Conservation (phyloP, 2,329 filamentous ascomycete genomes). For the Thyridium curvatum region DNA sequence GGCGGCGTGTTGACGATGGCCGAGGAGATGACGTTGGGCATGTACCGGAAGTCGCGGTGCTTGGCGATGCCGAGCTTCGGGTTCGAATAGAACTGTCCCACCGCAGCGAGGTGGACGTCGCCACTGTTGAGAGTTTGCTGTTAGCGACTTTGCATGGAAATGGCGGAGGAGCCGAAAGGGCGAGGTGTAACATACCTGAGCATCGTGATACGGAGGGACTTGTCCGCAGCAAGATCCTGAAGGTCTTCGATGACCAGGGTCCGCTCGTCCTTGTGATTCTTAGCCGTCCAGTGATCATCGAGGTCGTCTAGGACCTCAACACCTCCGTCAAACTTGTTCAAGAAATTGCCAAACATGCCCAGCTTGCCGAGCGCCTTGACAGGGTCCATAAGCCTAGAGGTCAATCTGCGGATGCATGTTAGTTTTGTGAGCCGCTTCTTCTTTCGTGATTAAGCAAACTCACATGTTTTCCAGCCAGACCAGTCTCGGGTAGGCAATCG, state of each 20-base stretch:
- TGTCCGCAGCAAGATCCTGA: slow-evolving; percentile 87
- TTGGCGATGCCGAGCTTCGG: slow-evolving; percentile 74
- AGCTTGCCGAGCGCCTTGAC: slow-evolving; percentile 82
- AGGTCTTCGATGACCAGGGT: slow-evolving; percentile 83
- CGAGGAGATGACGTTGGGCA: slow-evolving; percentile 91
- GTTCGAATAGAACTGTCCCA: slow-evolving; percentile 94
- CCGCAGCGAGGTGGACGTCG: slow-evolving; percentile 86
- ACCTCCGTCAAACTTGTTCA: slow-evolving; percentile 87
- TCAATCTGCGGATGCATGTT: slow-evolving; percentile 48
- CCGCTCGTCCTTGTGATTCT: slow-evolving; percentile 86
- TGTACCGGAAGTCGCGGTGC: slow-evolving; percentile 90
- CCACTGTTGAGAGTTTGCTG: slow-evolving; percentile 46
- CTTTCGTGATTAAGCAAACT: slow-evolving; percentile 20
- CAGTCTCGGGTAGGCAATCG: slow-evolving; percentile 72
- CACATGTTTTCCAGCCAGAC: slow-evolving; percentile 68
- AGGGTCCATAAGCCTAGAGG: slow-evolving; percentile 79
- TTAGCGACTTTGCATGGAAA: no score
- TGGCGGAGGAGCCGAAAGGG: no score
- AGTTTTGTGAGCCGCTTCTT: slow-evolving; percentile 5
- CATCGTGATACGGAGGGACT: slow-evolving; percentile 86
- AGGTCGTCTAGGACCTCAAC: slow-evolving; percentile 88
- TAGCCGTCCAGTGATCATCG: slow-evolving; percentile 97
- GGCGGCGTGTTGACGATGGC: slow-evolving; percentile 92
- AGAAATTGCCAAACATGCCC: slow-evolving; percentile 70
- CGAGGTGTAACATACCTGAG: slow-evolving; percentile 52